These are phyloP conservation scores for Penicillium paneum DNA, from an alignment of 2,329 filamentous ascomycete species.

Conservation along the genomic window DNA sequence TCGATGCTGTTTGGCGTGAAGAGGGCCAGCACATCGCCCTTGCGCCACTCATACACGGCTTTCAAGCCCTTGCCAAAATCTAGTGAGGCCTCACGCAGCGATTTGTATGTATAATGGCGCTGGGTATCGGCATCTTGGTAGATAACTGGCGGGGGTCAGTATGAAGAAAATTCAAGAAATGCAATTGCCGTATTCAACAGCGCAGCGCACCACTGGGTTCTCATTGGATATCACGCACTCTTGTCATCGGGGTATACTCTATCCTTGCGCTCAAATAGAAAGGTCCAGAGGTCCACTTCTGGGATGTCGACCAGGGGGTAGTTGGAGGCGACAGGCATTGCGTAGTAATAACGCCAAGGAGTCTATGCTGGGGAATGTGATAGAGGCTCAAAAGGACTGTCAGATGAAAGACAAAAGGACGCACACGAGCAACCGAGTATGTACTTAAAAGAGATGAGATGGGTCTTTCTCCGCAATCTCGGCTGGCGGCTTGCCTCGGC, in stretches of 20 bases:
- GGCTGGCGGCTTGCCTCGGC: conserved; percentile 22
- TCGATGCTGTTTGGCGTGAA: conserved; percentile 87
- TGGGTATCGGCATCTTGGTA: conserved; percentile 72
- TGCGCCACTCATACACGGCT: conserved; percentile 71
- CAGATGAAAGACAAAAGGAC: neutral
- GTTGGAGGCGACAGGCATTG: conserved; percentile 65
- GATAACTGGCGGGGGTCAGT: conserved; percentile 58
- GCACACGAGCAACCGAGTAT: neutral
- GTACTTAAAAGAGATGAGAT: neutral
- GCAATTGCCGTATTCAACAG: neutral
- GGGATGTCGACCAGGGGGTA: conserved; percentile 68
- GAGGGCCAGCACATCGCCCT: conserved; percentile 76
- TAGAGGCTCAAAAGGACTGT: neutral
- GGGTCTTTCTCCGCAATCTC: conserved; percentile 16
- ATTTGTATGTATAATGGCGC: conserved; percentile 66
- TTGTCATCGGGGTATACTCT: conserved; percentile 68
- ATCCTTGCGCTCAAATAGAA: conserved; percentile 69
- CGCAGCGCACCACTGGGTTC: neutral
- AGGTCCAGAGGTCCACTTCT: conserved; percentile 71
- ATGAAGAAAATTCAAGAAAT: neutral
- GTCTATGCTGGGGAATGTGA: conserved; percentile 13
- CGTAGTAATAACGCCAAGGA: conserved; percentile 15
- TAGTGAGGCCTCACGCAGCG: conserved; percentile 62
- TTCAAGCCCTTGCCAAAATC: conserved; percentile 80
- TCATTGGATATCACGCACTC: conserved; percentile 48